phyloP scores from a whole-genome alignment of 805 yeast genomes.

The Candida methanosorbosa region DNA sequence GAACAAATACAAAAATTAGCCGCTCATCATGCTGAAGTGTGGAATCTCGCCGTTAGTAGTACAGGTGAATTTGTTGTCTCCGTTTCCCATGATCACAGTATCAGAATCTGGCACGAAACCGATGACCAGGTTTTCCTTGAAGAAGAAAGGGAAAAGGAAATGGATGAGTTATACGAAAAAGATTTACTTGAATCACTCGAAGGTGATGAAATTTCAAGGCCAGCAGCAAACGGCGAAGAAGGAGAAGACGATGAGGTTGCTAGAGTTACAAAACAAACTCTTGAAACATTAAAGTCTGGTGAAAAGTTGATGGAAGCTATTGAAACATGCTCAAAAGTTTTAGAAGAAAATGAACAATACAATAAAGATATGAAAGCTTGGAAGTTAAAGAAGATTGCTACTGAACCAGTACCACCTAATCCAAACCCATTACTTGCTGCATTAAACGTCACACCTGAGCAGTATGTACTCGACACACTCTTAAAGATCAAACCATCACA shows the following conservation, averaged over 20 bases:
- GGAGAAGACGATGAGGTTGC: constrained; percentile 44
- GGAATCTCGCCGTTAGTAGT: constrained; percentile 77
- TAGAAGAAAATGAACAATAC: constrained; percentile 48
- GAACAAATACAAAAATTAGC: constrained; percentile 83
- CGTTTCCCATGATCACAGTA: constrained; percentile 88
- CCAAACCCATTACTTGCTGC: constrained; percentile 71
- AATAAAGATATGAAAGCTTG: constrained; percentile 27
- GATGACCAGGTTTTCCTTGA: constrained; percentile 94
- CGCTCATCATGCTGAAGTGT: constrained; percentile 88
- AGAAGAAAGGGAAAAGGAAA: constrained; percentile 92
- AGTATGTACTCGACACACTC: constrained; percentile 68
- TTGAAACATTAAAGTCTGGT: constrained; percentile 90
- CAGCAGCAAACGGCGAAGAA: constrained; percentile 22
- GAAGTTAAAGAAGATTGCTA: constrained; percentile 33
- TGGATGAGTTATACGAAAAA: constrained; percentile 87
- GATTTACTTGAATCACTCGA: constrained; percentile 68
- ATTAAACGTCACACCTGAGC: constrained; percentile 60
- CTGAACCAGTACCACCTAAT: constrained; percentile 50
- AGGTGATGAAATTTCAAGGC: constrained; percentile 32
- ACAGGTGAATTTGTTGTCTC: constrained; percentile 68
- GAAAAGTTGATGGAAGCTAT: constrained; percentile 88
- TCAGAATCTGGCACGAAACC: constrained; percentile 88
- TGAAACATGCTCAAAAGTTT: constrained; percentile 70
- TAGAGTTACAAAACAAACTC: constrained; percentile 71
- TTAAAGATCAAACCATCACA: constrained; percentile 72